Conservation (phyloP, 345 rosid species). For the Pistacia vera region DNA sequence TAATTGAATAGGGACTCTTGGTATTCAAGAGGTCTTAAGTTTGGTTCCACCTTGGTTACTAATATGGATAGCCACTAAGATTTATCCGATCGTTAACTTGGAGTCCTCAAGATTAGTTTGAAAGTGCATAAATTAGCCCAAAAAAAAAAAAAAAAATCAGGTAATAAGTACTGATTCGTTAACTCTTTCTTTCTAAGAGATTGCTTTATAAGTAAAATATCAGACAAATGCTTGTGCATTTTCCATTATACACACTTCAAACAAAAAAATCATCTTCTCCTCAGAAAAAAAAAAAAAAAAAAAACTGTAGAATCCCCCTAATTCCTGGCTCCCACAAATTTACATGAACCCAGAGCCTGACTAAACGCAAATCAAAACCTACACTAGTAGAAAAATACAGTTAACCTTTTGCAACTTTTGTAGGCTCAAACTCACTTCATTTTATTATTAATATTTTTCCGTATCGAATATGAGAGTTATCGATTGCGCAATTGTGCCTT, state of each 20-base stretch:
- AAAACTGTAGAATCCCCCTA: not conserved
- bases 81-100: too few species aligned
- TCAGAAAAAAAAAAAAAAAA: not conserved
- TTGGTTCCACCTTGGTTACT: too few species aligned
- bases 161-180: too few species aligned
- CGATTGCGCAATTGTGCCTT: slow-evolving; percentile 18
- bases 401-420: not conserved
- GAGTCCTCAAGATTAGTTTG: too few species aligned
- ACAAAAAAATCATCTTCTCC: not conserved
- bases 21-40: too few species aligned
- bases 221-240: slow-evolving; percentile 1
- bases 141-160: too few species aligned
- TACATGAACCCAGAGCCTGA: slow-evolving; percentile 1
- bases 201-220: not conserved
- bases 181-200: too few species aligned
- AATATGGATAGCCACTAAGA: too few species aligned
- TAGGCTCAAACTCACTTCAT: not conserved
- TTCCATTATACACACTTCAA: not conserved
- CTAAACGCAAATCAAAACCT: not conserved
- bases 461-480: not conserved
- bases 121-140: too few species aligned
- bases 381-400: not conserved
- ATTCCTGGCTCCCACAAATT: not conserved
- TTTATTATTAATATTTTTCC: not conserved
- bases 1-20: too few species aligned